Conservation (phyloP, 2,329 filamentous ascomycete genomes). For the Clarireedia monteithiana region DNA sequence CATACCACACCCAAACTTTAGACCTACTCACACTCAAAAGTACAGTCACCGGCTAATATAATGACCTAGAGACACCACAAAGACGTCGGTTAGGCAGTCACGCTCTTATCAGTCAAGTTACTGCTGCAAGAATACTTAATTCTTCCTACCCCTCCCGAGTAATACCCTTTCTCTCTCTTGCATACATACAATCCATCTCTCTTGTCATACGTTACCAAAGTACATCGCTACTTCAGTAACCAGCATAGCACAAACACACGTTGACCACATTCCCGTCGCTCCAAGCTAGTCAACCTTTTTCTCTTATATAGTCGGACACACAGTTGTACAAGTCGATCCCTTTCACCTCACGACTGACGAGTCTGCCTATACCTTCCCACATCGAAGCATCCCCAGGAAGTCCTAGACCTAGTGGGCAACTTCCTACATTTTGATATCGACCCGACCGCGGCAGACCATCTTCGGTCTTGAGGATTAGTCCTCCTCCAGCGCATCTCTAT, state of each 20-base stretch:
- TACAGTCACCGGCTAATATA: constrained; percentile 5
- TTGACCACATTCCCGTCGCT: constrained; percentile 3
- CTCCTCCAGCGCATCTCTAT: background rate
- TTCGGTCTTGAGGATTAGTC: background rate
- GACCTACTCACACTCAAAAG: background rate
- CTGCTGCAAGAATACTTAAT: constrained; percentile 8
- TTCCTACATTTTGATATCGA: constrained; percentile 1
- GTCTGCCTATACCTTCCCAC: background rate
- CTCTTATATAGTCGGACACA: background rate
- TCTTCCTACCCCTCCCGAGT: constrained; percentile 1
- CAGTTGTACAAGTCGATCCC: background rate
- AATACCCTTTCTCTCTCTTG: background rate
- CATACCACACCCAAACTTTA: background rate
- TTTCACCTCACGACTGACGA: background rate
- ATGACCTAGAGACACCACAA: constrained; percentile 1
- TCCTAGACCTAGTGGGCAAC: background rate
- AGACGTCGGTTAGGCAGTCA: constrained; percentile 5
- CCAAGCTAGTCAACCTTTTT: background rate
- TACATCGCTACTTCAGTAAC: background rate
- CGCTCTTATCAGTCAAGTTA: constrained; percentile 1
- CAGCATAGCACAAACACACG: background rate
- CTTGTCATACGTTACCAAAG: constrained; percentile 1
- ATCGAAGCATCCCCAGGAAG: background rate
- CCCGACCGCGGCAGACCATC: background rate
- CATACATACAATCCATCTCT: constrained; percentile 1